Base-by-base conservation (phyloP, 768 basidiomycete genomes). In the Rhizopogon vulgaris region DNA sequence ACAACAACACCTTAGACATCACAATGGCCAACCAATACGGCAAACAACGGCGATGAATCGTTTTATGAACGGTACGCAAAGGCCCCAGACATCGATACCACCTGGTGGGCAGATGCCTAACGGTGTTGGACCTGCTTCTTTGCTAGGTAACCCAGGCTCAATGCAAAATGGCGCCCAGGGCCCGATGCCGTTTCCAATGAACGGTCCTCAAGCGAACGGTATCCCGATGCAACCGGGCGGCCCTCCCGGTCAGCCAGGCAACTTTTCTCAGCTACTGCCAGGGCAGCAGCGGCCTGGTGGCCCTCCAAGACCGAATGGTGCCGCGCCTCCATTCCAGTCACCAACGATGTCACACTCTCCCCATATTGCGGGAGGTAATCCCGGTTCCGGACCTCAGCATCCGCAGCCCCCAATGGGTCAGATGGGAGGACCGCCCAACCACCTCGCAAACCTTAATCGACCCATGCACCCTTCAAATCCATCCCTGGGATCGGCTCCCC, bases 271-370 rank as follows among this genome's bases (percentile, higher is more conserved):
- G n/a, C 63, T 70, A 57, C 57, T 71, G 42, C 67, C 64, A 1
- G 66, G 63, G 6, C 58, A 62, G 24, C 75, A 70, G 38, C 68
- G 69, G 22, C 60, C 63, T 6, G 58, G 55, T 11, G 52, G 41
- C 2, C 67, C 66, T 14, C 77, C 68, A 54, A 66, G 60, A 3
- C 70, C 75, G 17, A 78, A 78, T 50, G 80, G 77, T 12, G 64
- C 56, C 3, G 55, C 69, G 12, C 58, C 68, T 51, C 77, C 78
- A 8, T 86, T 82, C 64, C 81, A 77, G 38, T 85, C 83, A 18
- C 85, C 85, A 4, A 83, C 78, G 2, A 82, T 86, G 67, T 72
- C 81, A 2, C 76, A 78, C 47, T 83, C 83, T 3, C 78, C 81
- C 0, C 82, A 82, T 55, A 76, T 76, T 41, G 63, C 62, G 7